Percentiles rank a stretch among this genome's conserved stretches.
Evolutionary conservation across 192 early-diverging fungal genomes (phyloP).

Genomic region (Rhizophlyctis rosea): DNA sequence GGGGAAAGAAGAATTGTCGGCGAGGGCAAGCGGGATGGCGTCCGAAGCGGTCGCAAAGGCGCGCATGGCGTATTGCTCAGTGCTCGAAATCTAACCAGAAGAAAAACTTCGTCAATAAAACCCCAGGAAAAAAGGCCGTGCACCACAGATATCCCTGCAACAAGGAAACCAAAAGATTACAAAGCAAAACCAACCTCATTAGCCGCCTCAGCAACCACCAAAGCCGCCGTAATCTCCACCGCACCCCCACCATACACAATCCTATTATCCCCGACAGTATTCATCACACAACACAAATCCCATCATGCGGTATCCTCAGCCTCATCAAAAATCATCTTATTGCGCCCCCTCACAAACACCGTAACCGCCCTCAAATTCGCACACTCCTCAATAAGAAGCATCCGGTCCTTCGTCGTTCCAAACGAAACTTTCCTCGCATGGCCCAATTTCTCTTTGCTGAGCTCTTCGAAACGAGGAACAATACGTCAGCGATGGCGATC

Average conservation of each 20-base stretch:
- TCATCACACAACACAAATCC: constrained; percentile 98
- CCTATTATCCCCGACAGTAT: constrained; percentile 93
- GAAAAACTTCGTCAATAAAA: not conserved
- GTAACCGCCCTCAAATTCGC: constrained; percentile 98
- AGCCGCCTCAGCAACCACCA: constrained; percentile 88
- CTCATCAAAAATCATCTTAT: constrained; percentile 99
- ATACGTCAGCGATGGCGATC: constrained; percentile 98
- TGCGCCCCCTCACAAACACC: constrained; percentile 94
- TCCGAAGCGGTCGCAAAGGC: constrained; percentile 96
- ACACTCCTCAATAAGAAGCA: constrained; percentile 99
- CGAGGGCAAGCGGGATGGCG: constrained; percentile 85
- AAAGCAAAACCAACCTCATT: constrained; percentile 60
- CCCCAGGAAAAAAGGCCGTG: too few species aligned
- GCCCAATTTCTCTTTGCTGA: constrained; percentile 85
- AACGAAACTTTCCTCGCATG: constrained; percentile 90
- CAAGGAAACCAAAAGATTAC: too few species aligned
- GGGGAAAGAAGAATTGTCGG: constrained; percentile 95
- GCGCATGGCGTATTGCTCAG: constrained; percentile 99
- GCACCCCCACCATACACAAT: constrained; percentile 99
- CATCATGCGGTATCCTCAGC: constrained; percentile 96
- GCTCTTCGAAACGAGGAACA: constrained; percentile 98
- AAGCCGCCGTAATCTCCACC: constrained; percentile 93
- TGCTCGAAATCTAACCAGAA: constrained; percentile 60
- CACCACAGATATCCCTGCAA: too few species aligned
- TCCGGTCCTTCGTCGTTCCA: constrained; percentile 97